Evolutionary conservation across 768 basidiomycete species (phyloP), one percentile per base, ranked within the genome.

Genomic region (Lyophyllum atratum): DNA sequence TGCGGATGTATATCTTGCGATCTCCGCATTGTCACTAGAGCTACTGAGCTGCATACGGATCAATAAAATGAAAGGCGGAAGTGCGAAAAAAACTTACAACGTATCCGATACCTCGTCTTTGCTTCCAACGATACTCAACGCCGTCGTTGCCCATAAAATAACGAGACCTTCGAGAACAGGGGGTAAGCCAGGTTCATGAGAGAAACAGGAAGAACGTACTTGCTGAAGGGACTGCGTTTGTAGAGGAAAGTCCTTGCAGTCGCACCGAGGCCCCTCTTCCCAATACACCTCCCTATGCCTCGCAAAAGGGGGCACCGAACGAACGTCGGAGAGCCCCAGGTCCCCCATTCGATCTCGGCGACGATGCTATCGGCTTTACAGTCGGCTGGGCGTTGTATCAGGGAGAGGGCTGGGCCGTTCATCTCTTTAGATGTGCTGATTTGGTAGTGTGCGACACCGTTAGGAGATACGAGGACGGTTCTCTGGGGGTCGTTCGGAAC

Each of bases 41-140:
- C 71, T 68, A 9, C 70, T 75, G 44, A 83, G 74, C 81, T 82
- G 49, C 6, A 19, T 42, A 15, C 26, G 7, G 40, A 17, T 49
- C 7, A 39, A 19, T 49, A 43, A 40, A 2, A 5, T 21, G 34
- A 43, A 4, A 0, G 1, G 22, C 9, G 28, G n/a, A 34, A 21
- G 7, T 34, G 29, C 17, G 15, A 40, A 19, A 15, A 21, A 50
- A 37, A 67, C 79, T 61, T 63, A 82, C 81, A 53, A 76, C 64
- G 45, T 71, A 75, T 34, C 79, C 80, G 44, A 70, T 59, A 39
- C 70, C 71, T 59, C 71, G 76, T 34, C 72, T 60, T 50, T 66
- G 59, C 59, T 78, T 82, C 83, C 82, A 83, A 37, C 73, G 68
- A 66, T 83, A 84, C 64, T 81, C 80, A 22, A 71, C 49, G n/a